Conservation (phyloP, 176 grass and related monocot species). For the Puya raimondii region DNA sequence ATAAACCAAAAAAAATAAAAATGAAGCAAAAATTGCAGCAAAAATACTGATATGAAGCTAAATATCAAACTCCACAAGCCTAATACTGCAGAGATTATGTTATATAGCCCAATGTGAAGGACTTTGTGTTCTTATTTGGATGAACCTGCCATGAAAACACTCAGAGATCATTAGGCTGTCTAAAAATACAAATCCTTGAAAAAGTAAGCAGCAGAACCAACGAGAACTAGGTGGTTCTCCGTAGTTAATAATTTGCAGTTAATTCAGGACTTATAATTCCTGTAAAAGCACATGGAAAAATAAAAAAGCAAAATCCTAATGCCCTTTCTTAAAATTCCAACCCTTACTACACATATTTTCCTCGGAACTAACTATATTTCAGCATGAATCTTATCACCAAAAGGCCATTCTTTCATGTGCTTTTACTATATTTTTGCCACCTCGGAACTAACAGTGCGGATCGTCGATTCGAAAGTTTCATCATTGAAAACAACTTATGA, state of each 20-base stretch:
- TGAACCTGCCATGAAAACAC: conserved; percentile 28
- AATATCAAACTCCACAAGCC: no score
- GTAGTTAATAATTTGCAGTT: neutral
- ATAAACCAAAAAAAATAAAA: no score
- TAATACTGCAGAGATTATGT: conserved; percentile 24
- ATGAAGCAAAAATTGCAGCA: no score
- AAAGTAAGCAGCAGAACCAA: neutral
- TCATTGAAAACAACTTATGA: no score
- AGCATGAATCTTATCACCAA: neutral
- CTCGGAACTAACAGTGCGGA: no score
- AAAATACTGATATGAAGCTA: no score
- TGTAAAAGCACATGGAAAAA: neutral
- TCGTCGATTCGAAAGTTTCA: no score
- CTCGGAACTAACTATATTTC: no score
- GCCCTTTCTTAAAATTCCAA: neutral
- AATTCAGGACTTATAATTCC: neutral
- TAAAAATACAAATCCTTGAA: neutral
- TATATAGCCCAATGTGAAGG: conserved; percentile 15
- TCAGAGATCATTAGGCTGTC: neutral
- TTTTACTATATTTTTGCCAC: no score
- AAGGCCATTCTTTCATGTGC: no score
- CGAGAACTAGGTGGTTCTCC: neutral
- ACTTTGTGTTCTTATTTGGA: conserved; percentile 3
- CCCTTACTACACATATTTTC: neutral
- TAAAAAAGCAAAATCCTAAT: neutral